Evolutionary conservation across 805 yeast species (phyloP).

Genomic region (Lachancea sp.): DNA sequence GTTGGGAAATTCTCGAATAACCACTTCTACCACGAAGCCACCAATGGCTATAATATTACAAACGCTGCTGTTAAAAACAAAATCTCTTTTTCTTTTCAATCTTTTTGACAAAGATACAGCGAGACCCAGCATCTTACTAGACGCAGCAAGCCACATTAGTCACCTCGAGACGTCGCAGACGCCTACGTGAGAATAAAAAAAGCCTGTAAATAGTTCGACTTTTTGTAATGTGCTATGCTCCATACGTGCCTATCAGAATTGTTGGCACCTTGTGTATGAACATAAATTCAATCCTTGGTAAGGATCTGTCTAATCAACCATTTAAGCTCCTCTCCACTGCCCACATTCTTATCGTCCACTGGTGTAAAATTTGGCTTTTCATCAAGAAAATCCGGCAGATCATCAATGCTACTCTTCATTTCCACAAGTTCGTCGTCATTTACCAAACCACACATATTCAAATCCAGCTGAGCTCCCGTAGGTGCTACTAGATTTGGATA

Average conservation of each 20-base stretch:
- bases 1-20: not conserved
- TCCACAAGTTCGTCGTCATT: slow-evolving; percentile 47
- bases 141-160: slow-evolving; percentile 15
- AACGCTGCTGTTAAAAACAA: slow-evolving; percentile 31
- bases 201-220: not conserved
- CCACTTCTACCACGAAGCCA: slow-evolving; percentile 10
- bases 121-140: slow-evolving; percentile 13
- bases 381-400: slow-evolving; percentile 27
- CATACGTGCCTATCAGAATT: not conserved
- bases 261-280: not conserved
- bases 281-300: slow-evolving; percentile 26
- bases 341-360: slow-evolving; percentile 38
- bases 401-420: slow-evolving; percentile 31
- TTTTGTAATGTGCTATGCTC: not conserved
- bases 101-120: slow-evolving; percentile 17
- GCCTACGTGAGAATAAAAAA: slow-evolving; percentile 5
- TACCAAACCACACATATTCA: slow-evolving; percentile 43
- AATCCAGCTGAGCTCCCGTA: slow-evolving; percentile 49
- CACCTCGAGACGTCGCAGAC: slow-evolving; percentile 12
- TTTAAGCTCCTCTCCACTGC: slow-evolving; percentile 60
- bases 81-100: slow-evolving; percentile 33
- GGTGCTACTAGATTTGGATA: slow-evolving; percentile 67
- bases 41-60: slow-evolving; percentile 27
- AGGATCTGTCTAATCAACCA: slow-evolving; percentile 66
- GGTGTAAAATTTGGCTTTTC: slow-evolving; percentile 32